Conservation (phyloP, 257 asterid genomes). For the Gardenia jasminoides region DNA sequence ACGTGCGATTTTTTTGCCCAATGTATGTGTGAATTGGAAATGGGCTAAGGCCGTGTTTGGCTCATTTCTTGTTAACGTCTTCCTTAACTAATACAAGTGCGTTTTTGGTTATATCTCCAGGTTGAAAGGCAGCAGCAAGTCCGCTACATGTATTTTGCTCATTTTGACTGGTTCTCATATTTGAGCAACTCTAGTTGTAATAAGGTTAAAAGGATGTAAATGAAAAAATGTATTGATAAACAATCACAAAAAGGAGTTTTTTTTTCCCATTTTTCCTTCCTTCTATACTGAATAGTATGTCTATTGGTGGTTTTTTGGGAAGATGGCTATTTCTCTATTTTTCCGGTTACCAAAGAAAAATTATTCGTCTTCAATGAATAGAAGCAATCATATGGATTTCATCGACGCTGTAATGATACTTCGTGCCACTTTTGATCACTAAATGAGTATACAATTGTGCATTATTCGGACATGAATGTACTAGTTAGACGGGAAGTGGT, state of each 20-base stretch:
- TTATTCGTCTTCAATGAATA: neutral
- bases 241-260: too few species aligned
- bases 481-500: too few species aligned
- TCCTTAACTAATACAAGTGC: neutral
- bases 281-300: neutral
- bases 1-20: constrained; percentile 11
- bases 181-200: too few species aligned
- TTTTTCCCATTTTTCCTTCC: too few species aligned
- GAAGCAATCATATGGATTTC: neutral
- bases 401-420: neutral
- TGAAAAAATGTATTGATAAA: too few species aligned
- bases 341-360: neutral
- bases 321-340: neutral
- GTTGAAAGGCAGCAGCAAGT: too few species aligned
- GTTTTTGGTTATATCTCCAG: too few species aligned
- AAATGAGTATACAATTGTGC: neutral
- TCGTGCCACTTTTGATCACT: neutral
- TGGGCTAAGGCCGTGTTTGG: constrained; percentile 21
- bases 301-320: neutral
- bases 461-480: neutral
- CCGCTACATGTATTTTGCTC: neutral
- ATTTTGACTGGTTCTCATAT: too few species aligned
- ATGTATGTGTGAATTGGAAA: neutral
- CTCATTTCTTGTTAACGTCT: neutral
- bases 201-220: too few species aligned